Conservation (phyloP, 1,284 basidiomycete genomes). For the Apiotrichum domesticum region DNA sequence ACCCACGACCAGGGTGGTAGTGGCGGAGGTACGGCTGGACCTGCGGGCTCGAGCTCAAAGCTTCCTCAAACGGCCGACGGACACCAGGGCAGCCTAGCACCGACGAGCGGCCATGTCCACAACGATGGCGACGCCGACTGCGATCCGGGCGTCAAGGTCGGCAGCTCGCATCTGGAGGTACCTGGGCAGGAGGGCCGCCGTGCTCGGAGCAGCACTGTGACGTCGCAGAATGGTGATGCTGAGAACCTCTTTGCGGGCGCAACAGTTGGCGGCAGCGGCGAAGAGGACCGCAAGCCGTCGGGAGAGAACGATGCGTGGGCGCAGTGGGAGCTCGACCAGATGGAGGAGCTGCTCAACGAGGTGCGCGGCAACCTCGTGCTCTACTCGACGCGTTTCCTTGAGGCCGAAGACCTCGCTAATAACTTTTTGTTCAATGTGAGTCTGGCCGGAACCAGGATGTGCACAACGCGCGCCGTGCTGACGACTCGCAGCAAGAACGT, state of each 20-base stretch:
- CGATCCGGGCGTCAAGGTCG: neutral
- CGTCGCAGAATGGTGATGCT: neutral
- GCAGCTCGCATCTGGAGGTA: neutral
- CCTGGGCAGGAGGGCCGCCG: neutral
- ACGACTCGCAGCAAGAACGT: conserved; percentile 54
- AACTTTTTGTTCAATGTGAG: conserved; percentile 80
- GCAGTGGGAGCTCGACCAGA: conserved; percentile 74
- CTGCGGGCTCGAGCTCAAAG: conserved; percentile 19
- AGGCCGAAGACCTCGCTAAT: conserved; percentile 74
- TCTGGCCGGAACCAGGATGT: neutral
- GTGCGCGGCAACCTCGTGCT: conserved; percentile 80
- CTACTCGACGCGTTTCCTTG: conserved; percentile 74
- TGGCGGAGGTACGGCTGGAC: conserved; percentile 45
- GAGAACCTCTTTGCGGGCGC: neutral
- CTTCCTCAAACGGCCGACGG: conserved; percentile 1
- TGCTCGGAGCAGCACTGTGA: neutral
- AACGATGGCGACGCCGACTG: neutral
- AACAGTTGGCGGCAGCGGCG: neutral
- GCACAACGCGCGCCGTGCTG: neutral
- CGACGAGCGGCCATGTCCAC: neutral
- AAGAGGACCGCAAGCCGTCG: conserved; percentile 34
- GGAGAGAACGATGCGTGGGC: conserved; percentile 65
- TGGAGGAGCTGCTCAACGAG: conserved; percentile 72
- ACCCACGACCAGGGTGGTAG: conserved; percentile 48
- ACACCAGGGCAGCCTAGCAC: neutral